A percentile compares a stretch with the other conserved stretches of the same genome.
These are phyloP conservation scores for Saccharata proteae DNA, from an alignment of 2,329 filamentous ascomycete genomes.

Conservation along the genomic window DNA sequence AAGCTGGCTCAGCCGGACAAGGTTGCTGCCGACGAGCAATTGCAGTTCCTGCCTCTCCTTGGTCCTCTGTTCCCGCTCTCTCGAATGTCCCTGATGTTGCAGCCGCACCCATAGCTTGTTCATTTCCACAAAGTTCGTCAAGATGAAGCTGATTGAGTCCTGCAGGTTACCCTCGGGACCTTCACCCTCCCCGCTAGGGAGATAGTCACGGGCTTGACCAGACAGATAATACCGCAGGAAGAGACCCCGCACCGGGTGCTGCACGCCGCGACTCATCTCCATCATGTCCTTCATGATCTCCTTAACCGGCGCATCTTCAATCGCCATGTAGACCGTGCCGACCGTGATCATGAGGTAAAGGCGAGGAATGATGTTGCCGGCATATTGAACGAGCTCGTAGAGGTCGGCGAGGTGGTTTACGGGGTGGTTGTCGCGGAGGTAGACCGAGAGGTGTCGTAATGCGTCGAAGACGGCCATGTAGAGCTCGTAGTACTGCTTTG, in stretches of 20 bases:
- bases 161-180: constrained; percentile 91
- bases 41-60: constrained; percentile 93
- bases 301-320: constrained; percentile 95
- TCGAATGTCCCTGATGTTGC: constrained; percentile 93
- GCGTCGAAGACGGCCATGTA: constrained; percentile 99
- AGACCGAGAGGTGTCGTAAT: constrained; percentile 87
- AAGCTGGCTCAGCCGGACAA: constrained; percentile 86
- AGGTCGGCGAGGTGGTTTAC: constrained; percentile 96
- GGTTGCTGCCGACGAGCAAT: constrained; percentile 88
- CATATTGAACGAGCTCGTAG: constrained; percentile 96
- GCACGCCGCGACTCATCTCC: constrained; percentile 98
- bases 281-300: constrained; percentile 99
- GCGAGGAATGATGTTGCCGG: constrained; percentile 91
- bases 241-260: constrained; percentile 88
- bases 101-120: constrained; percentile 98
- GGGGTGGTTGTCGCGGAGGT: constrained; percentile 93
- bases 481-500: constrained; percentile 98
- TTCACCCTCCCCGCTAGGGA: constrained; percentile 72
- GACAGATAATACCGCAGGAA: constrained; percentile 95
- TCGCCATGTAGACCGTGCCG: constrained; percentile 97
- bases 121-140: constrained; percentile 99
- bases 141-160: constrained; percentile 93
- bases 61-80: constrained; percentile 84
- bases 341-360: constrained; percentile 99
- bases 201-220: constrained; percentile 80